Base-by-base conservation (phyloP, 2,329 filamentous ascomycete genomes). In the Aspergillus sp. region DNA sequence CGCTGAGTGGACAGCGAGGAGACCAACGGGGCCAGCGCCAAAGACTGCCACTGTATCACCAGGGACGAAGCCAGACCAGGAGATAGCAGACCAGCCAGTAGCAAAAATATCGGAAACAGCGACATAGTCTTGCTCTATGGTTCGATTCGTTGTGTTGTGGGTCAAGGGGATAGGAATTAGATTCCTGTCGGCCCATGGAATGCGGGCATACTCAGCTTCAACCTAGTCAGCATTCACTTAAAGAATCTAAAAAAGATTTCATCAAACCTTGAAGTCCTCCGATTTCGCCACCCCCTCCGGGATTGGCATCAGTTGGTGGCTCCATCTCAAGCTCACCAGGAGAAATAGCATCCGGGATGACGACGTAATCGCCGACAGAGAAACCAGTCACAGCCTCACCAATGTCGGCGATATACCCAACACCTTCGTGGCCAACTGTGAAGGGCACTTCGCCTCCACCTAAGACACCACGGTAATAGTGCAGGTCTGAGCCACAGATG, bases 1-100 rank as follows among this genome's bases (percentile, higher is more conserved):
- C 1, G 75, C 82, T 0, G 76, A 81, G 62, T 85, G 84, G 2
- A 81, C 81, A 5, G 80, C 78, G 76, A 85, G 82, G 6, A 84
- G 59, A 1, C 82, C 81, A 1, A 85, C 80, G 0, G 81, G 81
- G 0, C 81, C 79, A 2, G 77, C 78, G 1, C 81, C 81, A 46
- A 83, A 85, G 2, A 84, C 74, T 1, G 79, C 81, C 2, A 85
- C 73, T 11, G 67, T 74, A 53, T 85, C 81, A 27, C 70, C 69
- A 0, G 69, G 46, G 40, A 64, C 39, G 52, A 72, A 71, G 8
- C 66, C 65, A 10, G 66, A 57, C 44, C 57, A 61, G 26, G 56
- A 50, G 5, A 73, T 47, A 5, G 58, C 61, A 29, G 57, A 45
- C 68, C 68, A 72, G 10, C 55, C 68, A 1, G 66, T 70, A 9